Percentiles rank a stretch among this genome's conserved stretches.
phyloP scores from a whole-genome alignment of 169 alveolate genomes.

The Theileria orientalis region DNA sequence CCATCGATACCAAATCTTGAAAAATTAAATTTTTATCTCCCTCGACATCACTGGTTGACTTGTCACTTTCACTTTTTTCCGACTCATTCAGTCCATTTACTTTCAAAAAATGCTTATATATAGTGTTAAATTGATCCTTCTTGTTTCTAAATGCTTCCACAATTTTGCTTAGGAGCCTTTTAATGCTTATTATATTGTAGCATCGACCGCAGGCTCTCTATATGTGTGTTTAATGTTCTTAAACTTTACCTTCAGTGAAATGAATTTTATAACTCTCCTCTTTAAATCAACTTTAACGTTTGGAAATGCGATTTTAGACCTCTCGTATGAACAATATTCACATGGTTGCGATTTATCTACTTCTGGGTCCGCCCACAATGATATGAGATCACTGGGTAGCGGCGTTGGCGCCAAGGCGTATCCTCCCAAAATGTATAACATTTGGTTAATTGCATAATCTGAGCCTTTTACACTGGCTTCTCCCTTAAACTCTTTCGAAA shows the following conservation, averaged over 20 bases:
- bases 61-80: not conserved
- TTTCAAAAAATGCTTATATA: conserved; percentile 27
- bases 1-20: conserved; percentile 37
- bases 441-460: conserved; percentile 7
- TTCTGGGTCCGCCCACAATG: conserved; percentile 1
- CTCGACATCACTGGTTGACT: not conserved
- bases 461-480: not conserved
- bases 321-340: conserved; percentile 17
- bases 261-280: conserved; percentile 16
- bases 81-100: conserved; percentile 21
- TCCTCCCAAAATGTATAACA: conserved; percentile 17
- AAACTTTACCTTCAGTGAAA: conserved; percentile 30
- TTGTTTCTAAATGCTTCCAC: not conserved
- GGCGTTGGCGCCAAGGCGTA: conserved; percentile 30
- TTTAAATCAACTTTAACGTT: conserved; percentile 14
- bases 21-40: not conserved
- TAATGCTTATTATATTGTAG: conserved; percentile 8
- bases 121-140: conserved; percentile 1
- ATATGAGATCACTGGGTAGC: not conserved
- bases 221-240: no score
- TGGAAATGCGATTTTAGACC: conserved; percentile 17
- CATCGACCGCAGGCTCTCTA: conserved; percentile 47
- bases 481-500: not conserved
- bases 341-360: conserved; percentile 14
- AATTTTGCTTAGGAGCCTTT: not conserved